phyloP scores from a whole-genome alignment of 805 yeast species.

The Vanderwaltozyma tropicalis region DNA sequence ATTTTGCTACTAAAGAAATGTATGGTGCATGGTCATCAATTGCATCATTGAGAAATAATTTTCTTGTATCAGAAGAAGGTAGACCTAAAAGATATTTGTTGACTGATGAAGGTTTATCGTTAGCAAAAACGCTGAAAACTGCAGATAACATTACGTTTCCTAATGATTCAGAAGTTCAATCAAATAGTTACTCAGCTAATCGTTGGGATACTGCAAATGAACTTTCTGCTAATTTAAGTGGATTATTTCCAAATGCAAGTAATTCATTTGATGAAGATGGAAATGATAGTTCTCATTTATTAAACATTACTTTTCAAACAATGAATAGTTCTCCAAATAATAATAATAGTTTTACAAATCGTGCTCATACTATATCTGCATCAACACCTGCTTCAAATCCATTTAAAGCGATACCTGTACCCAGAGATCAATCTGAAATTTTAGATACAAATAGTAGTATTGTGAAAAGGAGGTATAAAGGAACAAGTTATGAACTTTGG shows the following conservation, averaged over 20 bases:
- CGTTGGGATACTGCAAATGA: neutral
- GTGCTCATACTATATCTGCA: no score
- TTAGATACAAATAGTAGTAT: neutral
- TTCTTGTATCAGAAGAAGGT: conserved; percentile 43
- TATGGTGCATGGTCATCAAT: conserved; percentile 71
- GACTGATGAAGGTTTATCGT: conserved; percentile 56
- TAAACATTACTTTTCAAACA: conserved; percentile 13
- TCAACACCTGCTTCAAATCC: no score
- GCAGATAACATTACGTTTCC: conserved; percentile 34
- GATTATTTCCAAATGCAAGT: neutral
- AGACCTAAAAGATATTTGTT: conserved; percentile 51
- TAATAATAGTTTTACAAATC: no score
- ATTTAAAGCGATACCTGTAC: no score
- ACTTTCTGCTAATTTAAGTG: conserved; percentile 18
- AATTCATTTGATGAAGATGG: neutral
- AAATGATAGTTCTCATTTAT: conserved; percentile 6
- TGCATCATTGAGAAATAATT: conserved; percentile 51
- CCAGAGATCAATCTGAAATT: neutral
- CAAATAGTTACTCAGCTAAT: neutral
- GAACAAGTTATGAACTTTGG: conserved; percentile 42
- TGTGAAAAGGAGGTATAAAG: conserved; percentile 16
- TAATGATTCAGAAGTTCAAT: conserved; percentile 3
- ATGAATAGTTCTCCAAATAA: neutral
- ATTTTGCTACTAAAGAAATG: conserved; percentile 50
- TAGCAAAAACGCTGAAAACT: conserved; percentile 47